A percentile compares a stretch with the other conserved stretches of the same genome.
Evolutionary conservation across 495 filamentous ascomycete species (phyloP).

Genomic region (Podospora pseudopauciseta): DNA sequence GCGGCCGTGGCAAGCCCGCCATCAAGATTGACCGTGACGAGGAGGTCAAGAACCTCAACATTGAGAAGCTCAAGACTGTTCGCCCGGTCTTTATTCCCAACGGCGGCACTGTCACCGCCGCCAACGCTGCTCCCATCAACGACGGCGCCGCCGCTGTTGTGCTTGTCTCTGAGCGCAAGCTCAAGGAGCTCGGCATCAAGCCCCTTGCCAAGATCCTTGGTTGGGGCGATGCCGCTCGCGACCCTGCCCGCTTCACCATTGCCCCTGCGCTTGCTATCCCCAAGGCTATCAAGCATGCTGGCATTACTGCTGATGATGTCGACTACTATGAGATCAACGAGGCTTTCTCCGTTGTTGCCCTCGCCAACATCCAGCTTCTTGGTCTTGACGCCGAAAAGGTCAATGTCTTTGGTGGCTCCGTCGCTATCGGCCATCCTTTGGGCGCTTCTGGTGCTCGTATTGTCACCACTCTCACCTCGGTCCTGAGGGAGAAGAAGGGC

Average conservation of each 20-base stretch:
- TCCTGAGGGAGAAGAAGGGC: slow-evolving; percentile 81
- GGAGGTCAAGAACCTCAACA: slow-evolving; percentile 96
- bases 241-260: slow-evolving; percentile 92
- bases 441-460: slow-evolving; percentile 93
- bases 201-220: slow-evolving; percentile 93
- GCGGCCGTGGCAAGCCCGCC: slow-evolving; percentile 83
- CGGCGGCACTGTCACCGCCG: slow-evolving; percentile 89
- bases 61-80: slow-evolving; percentile 79
- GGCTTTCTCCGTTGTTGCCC: slow-evolving; percentile 92
- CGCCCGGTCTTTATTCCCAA: slow-evolving; percentile 80
- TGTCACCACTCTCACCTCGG: slow-evolving; percentile 82
- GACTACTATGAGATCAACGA: slow-evolving; percentile 99
- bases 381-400: slow-evolving; percentile 77
- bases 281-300: slow-evolving; percentile 91
- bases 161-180: slow-evolving; percentile 81
- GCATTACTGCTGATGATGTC: slow-evolving; percentile 66
- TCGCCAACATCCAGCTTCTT: slow-evolving; percentile 92
- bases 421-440: slow-evolving; percentile 92
- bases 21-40: slow-evolving; percentile 82
- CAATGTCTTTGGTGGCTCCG: slow-evolving; percentile 91
- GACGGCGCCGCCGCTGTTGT: slow-evolving; percentile 90
- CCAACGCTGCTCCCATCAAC: slow-evolving; percentile 93
- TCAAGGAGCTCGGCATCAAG: slow-evolving; percentile 83
- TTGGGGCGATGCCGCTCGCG: slow-evolving; percentile 90
- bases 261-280: slow-evolving; percentile 92